phyloP scores from a whole-genome alignment of 768 basidiomycete species.

The Termitomyces sp. region DNA sequence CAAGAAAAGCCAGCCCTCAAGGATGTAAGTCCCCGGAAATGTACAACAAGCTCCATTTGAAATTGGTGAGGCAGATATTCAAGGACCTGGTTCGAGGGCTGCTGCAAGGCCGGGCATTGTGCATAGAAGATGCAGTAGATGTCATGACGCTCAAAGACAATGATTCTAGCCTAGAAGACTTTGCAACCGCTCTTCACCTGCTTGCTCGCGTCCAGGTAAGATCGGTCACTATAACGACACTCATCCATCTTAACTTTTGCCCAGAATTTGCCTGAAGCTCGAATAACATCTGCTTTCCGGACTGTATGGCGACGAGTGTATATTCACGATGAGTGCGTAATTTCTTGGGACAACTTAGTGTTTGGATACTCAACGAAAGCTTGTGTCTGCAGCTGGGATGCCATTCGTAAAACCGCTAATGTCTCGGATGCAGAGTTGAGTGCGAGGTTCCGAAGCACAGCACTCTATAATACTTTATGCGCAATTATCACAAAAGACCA shows the following conservation, averaged over 20 bases:
- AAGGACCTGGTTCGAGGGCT: conserved; percentile 64
- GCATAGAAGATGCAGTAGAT: conserved; percentile 80
- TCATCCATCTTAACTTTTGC: neutral
- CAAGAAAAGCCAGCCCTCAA: conserved; percentile 49
- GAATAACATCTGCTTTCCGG: conserved; percentile 66
- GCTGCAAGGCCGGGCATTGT: conserved; percentile 70
- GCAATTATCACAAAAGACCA: conserved; percentile 40
- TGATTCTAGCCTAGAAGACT: conserved; percentile 53
- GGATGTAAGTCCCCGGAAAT: conserved; percentile 33
- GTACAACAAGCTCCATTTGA: neutral
- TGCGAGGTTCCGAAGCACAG: conserved; percentile 67
- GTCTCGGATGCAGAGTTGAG: conserved; percentile 77
- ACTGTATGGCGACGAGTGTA: conserved; percentile 88
- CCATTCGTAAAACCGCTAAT: conserved; percentile 69
- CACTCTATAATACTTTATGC: conserved; percentile 65
- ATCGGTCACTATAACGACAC: neutral
- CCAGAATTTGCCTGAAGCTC: conserved; percentile 67
- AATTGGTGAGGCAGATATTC: conserved; percentile 49
- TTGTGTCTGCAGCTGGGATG: conserved; percentile 59
- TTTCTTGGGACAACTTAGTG: neutral
- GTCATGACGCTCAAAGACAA: conserved; percentile 86
- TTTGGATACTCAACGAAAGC: neutral
- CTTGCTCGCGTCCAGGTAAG: conserved; percentile 53
- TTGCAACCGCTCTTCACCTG: conserved; percentile 65
- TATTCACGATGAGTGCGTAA: conserved; percentile 80